phyloP scores from a whole-genome alignment of 73 alveolate species.

The Paramecium biaurelia region DNA sequence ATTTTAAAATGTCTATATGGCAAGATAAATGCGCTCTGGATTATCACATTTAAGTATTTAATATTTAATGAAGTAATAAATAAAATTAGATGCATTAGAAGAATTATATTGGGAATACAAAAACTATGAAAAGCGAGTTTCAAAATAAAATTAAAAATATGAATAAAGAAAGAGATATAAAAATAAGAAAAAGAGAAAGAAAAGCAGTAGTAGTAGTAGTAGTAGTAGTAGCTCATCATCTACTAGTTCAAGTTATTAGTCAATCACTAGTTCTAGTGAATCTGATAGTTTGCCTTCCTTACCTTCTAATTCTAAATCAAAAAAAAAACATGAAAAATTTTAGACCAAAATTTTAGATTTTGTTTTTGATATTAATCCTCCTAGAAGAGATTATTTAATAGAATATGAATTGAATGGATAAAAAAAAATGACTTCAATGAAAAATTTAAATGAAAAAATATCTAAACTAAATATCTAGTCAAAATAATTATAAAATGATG shows the following conservation, averaged over 20 bases:
- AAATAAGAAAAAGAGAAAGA: neutral
- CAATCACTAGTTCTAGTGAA: neutral
- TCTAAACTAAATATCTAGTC: neutral
- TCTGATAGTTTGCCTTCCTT: neutral
- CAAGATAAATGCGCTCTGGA: neutral
- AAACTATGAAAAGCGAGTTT: neutral
- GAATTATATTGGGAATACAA: neutral
- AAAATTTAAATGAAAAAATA: neutral
- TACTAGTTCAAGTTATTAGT: neutral
- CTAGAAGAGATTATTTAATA: neutral
- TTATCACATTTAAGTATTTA: neutral
- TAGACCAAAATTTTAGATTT: neutral
- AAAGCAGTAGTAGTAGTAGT: neutral
- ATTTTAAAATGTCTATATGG: neutral
- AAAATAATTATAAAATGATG: neutral
- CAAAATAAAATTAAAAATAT: neutral
- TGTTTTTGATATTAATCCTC: neutral
- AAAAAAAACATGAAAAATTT: neutral
- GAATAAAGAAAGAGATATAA: neutral
- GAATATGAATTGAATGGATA: neutral
- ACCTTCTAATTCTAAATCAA: neutral
- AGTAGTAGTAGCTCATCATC: neutral
- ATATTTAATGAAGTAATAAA: constrained; percentile 20
- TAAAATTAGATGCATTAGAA: constrained; percentile 8
- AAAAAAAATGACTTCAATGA: neutral